phyloP scores from a whole-genome alignment of 805 yeast species.

The Saccharomycopsis lassenensis region DNA sequence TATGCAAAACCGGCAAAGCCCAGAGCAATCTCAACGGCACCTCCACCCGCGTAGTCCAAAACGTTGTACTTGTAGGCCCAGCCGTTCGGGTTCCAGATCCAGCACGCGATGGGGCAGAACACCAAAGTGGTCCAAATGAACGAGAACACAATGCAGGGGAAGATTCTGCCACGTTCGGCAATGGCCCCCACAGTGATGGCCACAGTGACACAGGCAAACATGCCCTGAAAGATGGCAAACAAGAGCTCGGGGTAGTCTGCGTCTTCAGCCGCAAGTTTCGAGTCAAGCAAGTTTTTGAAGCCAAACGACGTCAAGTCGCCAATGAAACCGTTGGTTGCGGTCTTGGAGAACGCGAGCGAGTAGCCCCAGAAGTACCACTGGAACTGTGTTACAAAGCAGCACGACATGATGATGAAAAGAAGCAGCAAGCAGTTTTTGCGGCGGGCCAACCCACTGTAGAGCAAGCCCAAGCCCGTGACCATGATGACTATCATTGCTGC shows the following conservation, averaged over 20 bases:
- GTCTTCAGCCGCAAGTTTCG: constrained; percentile 23
- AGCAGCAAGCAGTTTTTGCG: constrained; percentile 81
- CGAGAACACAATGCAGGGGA: constrained; percentile 72
- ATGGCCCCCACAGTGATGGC: constrained; percentile 88
- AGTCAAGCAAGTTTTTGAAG: constrained; percentile 50
- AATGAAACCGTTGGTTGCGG: constrained; percentile 74
- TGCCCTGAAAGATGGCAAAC: constrained; percentile 79
- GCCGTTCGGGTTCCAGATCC: constrained; percentile 91
- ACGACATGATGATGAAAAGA: constrained; percentile 70
- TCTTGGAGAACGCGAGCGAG: constrained; percentile 74
- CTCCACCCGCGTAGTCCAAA: constrained; percentile 95
- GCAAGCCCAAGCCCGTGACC: constrained; percentile 91
- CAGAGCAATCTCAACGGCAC: constrained; percentile 87
- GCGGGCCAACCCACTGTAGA: constrained; percentile 85
- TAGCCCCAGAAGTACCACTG: constrained; percentile 99
- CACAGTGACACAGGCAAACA: constrained; percentile 84
- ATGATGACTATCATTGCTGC: constrained; percentile 33
- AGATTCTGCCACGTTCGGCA: constrained; percentile 85
- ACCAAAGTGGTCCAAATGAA: constrained; percentile 88
- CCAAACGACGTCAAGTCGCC: constrained; percentile 84
- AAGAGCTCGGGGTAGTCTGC: constrained; percentile 68
- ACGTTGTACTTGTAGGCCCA: constrained; percentile 94
- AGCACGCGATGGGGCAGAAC: constrained; percentile 88
- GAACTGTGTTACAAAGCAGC: constrained; percentile 62
- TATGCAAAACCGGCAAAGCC: constrained; percentile 88